A percentile compares a stretch with the other conserved stretches of the same genome.
Conservation (phyloP, 2,329 filamentous ascomycete species). For the Talaromyces rugulosus region DNA sequence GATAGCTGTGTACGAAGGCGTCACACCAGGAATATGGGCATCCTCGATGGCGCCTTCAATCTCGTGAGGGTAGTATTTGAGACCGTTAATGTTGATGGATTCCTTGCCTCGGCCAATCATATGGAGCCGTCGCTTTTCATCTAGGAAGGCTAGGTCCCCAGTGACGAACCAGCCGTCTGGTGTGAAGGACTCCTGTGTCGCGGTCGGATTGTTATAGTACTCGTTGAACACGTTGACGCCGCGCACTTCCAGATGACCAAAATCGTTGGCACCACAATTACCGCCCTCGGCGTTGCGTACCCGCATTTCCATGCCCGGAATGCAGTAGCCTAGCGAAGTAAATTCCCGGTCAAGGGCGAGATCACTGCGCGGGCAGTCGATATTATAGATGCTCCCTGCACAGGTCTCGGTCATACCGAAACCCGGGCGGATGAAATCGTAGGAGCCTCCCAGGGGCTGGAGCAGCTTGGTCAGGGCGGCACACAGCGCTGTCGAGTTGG, state of each 20-base stretch:
- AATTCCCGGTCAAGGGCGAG: constrained; percentile 11
- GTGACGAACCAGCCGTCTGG: constrained; percentile 52
- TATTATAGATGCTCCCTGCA: constrained; percentile 12
- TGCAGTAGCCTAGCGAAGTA: constrained; percentile 18
- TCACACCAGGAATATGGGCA: too few species aligned
- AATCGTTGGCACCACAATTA: too few species aligned
- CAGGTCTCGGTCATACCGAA: constrained; percentile 19
- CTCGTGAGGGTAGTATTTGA: constrained; percentile 38
- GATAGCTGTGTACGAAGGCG: too few species aligned
- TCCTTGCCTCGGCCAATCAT: constrained; percentile 43
- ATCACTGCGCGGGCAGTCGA: constrained; percentile 9
- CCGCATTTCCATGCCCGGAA: constrained; percentile 20
- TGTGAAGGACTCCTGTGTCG: constrained; percentile 48
- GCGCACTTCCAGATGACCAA: constrained; percentile 21
- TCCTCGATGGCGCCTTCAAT: constrained; percentile 26
- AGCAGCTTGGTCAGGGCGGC: constrained; percentile 16
- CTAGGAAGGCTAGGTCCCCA: constrained; percentile 45
- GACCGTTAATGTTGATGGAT: constrained; percentile 45
- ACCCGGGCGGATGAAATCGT: constrained; percentile 20
- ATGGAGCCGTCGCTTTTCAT: constrained; percentile 29
- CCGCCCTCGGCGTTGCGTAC: constrained; percentile 11
- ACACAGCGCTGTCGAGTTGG: constrained; percentile 25
- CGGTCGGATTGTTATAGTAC: constrained; percentile 49
- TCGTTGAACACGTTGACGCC: constrained; percentile 51
- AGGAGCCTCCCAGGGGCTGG: constrained; percentile 17